Base-by-base conservation (phyloP, 2,329 filamentous ascomycete species). In the Neonectria hederae region DNA sequence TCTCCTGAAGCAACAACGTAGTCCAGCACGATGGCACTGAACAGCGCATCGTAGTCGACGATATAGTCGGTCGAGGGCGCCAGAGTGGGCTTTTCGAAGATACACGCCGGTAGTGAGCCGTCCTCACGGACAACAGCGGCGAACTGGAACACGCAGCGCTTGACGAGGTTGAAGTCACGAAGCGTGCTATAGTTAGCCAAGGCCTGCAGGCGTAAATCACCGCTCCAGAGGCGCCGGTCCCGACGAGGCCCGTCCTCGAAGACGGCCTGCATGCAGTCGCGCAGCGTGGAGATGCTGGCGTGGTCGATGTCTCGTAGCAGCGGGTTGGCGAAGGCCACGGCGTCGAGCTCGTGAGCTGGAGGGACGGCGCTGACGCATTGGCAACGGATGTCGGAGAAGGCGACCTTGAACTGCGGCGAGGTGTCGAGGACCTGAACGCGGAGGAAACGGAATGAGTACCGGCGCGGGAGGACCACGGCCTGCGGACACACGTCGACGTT, bases 221-320 rank as follows among this genome's bases (percentile, higher is more conserved):
- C 78, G n/a, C 75, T 69, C 78, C 78, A 79, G 10, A 79, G 63
- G 17, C 78, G 68, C n/a, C 77, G 66, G 56, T 79, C 78, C 30
- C 78, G 69, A n/a, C 78, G 66, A 11, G 77, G 78, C 2, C 78
- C 77, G 30, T 80, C 78, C 60, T 80, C 78, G 58, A 79, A 79
- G 17, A 79, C 77, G 13, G 77, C 77, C 59, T 79, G 77, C 78
- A 79, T 79, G 60, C 78, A 80, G 58, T 79, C 74, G n/a, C 77
- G 65, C 2, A 79, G 69, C 7, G 78, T 79, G 30, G 74, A 66
- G 45, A 75, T 69, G 54, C 74, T 75, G 59, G 74, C 71, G 11
- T 69, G 66, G 61, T 79, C 77, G 24, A 78, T 74, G 21, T 64
- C 59, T 14, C 56, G 45, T 2, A 79, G 69, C 22, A 76, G 60